phyloP scores from a whole-genome alignment of 495 filamentous ascomycete species.

The Lophiostoma macrostomum region DNA sequence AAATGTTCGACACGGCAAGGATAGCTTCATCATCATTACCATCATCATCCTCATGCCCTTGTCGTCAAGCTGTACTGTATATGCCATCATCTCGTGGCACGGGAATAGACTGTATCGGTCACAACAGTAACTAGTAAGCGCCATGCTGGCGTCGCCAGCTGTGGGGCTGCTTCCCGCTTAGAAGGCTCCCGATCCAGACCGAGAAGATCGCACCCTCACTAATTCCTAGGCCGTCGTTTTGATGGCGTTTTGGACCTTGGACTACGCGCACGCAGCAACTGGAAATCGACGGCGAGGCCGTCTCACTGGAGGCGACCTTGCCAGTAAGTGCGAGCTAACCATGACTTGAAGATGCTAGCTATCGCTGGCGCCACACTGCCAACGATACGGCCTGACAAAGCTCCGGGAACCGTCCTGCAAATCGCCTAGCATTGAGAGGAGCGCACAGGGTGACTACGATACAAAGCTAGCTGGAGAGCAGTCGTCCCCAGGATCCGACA shows the following conservation, averaged over 20 bases:
- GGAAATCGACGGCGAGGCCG: constrained; percentile 12
- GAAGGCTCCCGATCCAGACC: constrained; percentile 7
- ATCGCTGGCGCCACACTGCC: constrained; percentile 13
- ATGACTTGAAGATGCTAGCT: constrained; percentile 10
- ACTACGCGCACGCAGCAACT: constrained; percentile 17
- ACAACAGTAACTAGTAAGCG: not conserved
- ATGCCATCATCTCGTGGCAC: too few species aligned
- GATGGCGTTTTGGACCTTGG: constrained; percentile 24
- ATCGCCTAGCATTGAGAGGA: too few species aligned
- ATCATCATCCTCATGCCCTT: not conserved
- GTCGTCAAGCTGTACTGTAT: too few species aligned
- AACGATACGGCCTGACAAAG: too few species aligned
- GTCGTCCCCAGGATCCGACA: too few species aligned
- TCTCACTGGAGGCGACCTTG: constrained; percentile 12
- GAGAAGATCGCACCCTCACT: constrained; percentile 17
- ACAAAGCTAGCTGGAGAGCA: too few species aligned
- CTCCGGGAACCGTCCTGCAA: too few species aligned
- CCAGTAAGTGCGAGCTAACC: constrained; percentile 8
- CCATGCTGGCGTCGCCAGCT: not conserved
- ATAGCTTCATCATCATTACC: constrained; percentile 15
- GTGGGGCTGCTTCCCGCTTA: constrained; percentile 11
- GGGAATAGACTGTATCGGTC: not conserved
- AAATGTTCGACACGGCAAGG: constrained; percentile 21
- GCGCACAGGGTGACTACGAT: too few species aligned
- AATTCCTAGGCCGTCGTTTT: constrained; percentile 14